Conservation (phyloP, 441 rosid species). For the Adansonia gregorii region DNA sequence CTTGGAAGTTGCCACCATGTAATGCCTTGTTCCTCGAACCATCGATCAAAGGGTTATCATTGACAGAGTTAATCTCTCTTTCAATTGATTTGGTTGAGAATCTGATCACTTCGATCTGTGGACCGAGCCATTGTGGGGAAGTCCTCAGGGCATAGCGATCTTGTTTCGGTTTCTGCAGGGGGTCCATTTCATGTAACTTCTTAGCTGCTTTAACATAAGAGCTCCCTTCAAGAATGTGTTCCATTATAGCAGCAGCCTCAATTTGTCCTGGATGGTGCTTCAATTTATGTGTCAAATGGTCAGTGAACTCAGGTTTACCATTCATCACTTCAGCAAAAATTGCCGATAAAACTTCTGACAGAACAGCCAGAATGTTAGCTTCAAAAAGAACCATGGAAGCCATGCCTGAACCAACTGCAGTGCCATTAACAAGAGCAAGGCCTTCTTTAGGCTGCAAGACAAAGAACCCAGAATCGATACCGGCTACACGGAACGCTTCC, state of each 20-base stretch:
- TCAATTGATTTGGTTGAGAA: conserved; percentile 68
- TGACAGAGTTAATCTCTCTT: conserved; percentile 72
- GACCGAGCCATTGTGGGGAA: conserved; percentile 78
- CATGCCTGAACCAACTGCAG: conserved; percentile 32
- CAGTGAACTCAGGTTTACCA: conserved; percentile 30
- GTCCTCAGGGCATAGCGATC: conserved; percentile 75
- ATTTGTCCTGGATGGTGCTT: conserved; percentile 33
- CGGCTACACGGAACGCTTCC: conserved; percentile 49
- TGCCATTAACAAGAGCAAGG: conserved; percentile 30
- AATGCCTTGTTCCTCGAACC: conserved; percentile 68
- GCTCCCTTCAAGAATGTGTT: conserved; percentile 54
- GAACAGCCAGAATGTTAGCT: conserved; percentile 24
- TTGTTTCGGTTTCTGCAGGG: conserved; percentile 75
- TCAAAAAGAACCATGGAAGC: conserved; percentile 33
- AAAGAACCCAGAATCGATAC: conserved; percentile 48
- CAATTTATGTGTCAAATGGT: conserved; percentile 30
- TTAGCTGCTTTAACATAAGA: conserved; percentile 59
- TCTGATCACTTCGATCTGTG: conserved; percentile 69
- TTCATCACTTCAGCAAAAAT: conserved; percentile 44
- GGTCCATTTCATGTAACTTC: conserved; percentile 63
- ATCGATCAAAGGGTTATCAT: conserved; percentile 71
- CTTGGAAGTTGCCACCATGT: conserved; percentile 80
- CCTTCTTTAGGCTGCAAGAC: conserved; percentile 43
- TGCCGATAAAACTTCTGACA: conserved; percentile 34
- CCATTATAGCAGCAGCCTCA: conserved; percentile 34